Percentiles rank a stretch among this genome's conserved stretches.
Conservation (phyloP, 345 rosid genomes). For the Nasturtium officinale region DNA sequence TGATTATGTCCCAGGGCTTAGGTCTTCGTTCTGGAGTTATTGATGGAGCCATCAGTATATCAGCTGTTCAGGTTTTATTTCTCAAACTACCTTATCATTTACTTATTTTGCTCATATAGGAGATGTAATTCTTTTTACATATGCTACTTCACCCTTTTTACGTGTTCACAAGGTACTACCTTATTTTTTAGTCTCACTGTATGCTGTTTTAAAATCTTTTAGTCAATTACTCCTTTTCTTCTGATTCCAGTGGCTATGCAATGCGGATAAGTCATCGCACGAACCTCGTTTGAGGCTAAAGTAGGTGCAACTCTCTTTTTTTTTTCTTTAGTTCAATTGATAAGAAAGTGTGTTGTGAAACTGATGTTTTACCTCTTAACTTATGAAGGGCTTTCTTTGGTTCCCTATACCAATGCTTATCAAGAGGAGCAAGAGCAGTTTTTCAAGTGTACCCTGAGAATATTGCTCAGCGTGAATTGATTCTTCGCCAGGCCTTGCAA, state of each 20-base stretch:
- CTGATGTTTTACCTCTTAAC: conserved; percentile 17
- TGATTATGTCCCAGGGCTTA: conserved; percentile 63
- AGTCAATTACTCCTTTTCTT: not conserved
- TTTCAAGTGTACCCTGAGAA: conserved; percentile 92
- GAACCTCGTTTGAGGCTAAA: conserved; percentile 57
- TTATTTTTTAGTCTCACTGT: not conserved
- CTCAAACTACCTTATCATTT: not conserved
- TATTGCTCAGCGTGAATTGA: conserved; percentile 77
- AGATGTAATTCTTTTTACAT: not conserved
- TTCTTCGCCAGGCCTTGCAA: conserved; percentile 77
- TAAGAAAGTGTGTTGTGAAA: not conserved
- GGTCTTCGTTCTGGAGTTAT: conserved; percentile 81
- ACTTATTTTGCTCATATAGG: not conserved
- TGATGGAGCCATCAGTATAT: conserved; percentile 95
- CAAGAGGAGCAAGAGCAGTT: conserved; percentile 92
- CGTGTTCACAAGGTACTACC: not conserved
- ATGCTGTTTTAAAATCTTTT: not conserved
- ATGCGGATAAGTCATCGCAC: conserved; percentile 94
- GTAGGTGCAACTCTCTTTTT: conserved; percentile 48
- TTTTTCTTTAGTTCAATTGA: not conserved
- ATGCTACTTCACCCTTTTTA: not conserved
- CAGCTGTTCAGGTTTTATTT: conserved; percentile 79
- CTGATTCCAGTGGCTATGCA: conserved; percentile 82
- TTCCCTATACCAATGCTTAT: conserved; percentile 74
- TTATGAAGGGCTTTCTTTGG: conserved; percentile 79